A percentile compares a stretch with the other conserved stretches of the same genome.
Conservation (phyloP, 116 monocot genomes). For the Cymodocea nodosa region DNA sequence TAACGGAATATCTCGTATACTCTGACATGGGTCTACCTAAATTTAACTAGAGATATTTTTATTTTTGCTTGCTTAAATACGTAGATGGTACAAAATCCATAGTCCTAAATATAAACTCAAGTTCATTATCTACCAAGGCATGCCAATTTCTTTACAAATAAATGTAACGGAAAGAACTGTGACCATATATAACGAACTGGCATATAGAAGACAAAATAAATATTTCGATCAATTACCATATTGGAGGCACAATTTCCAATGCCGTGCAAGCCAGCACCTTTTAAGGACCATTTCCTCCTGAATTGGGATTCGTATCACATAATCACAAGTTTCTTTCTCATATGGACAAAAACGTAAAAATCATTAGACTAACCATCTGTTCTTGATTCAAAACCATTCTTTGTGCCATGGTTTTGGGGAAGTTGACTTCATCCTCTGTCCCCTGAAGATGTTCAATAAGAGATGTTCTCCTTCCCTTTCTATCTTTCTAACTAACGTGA, state of each 20-base stretch:
- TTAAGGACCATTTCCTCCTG: slow-evolving; percentile 79
- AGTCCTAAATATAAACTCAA: too few relatives aligned
- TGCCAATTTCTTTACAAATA: too few relatives aligned
- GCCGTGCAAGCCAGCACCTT: slow-evolving; percentile 79
- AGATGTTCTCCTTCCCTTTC: slow-evolving; percentile 13
- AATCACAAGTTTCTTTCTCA: background rate
- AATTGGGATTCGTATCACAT: background rate
- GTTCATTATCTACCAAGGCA: too few relatives aligned
- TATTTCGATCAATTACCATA: slow-evolving; percentile 14
- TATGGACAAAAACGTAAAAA: background rate
- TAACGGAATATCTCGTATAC: too few relatives aligned
- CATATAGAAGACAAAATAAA: too few relatives aligned
- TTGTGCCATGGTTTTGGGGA: slow-evolving; percentile 20
- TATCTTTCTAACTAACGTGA: background rate
- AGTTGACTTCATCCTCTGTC: slow-evolving; percentile 37
- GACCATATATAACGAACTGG: too few relatives aligned
- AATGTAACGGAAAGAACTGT: too few relatives aligned
- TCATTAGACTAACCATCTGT: slow-evolving; percentile 24
- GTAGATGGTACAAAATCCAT: too few relatives aligned
- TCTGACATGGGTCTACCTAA: too few relatives aligned
- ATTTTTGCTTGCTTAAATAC: too few relatives aligned
- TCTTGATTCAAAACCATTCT: slow-evolving; percentile 48
- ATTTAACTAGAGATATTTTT: too few relatives aligned
- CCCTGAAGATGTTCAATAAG: slow-evolving; percentile 24
- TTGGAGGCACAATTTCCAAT: slow-evolving; percentile 63